Evolutionary conservation across 139 green algal genomes (phyloP), one percentile per base, ranked within the genome.

Genomic region (Chlorella sp.): DNA sequence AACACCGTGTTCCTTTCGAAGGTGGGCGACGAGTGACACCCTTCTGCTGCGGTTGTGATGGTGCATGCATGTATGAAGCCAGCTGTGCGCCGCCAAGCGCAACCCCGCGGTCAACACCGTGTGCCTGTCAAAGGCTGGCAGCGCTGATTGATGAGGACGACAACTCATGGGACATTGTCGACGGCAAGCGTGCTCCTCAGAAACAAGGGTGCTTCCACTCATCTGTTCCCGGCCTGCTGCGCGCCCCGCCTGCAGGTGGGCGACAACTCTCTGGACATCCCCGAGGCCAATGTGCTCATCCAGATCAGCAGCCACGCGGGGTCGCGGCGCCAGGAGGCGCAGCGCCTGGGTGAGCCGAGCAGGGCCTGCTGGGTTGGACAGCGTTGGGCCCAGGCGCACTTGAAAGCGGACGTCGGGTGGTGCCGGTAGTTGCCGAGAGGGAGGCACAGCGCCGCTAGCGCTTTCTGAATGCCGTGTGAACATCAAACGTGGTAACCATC

Each of bases 1-100:
- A 99, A 99, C 94, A 99, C 97, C 3, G 91, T 99, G 32, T 99
- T 99, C 91, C 94, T 99, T 36, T 98, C 95, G n/a, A 99, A 99
- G 92, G 95, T 98, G 68, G 28, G 86, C 4, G 7, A 23, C 12
- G 3, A 5, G n/a, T n/a, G n/a, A n/a, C n/a, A n/a, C n/a, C n/a
- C n/a, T n/a, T n/a, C n/a, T n/a, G n/a, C n/a, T n/a, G n/a, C n/a
- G n/a, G n/a, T n/a, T n/a, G n/a, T n/a, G n/a, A n/a, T n/a, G n/a
- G n/a, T n/a, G n/a, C n/a, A n/a, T n/a, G n/a, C n/a, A n/a, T n/a
- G n/a, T n/a, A n/a, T n/a, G n/a, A n/a, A n/a, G n/a, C n/a, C n/a
- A n/a, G n/a, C 92, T 99, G 68, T 90, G 96, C 83, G 90, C 91
- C 28, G 99, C 99, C 92, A 99, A 99, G 88, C 92, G 95, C 88